Conservation (phyloP, 371 early-diverging fungal species). For the Conidiobolus incongruus region DNA sequence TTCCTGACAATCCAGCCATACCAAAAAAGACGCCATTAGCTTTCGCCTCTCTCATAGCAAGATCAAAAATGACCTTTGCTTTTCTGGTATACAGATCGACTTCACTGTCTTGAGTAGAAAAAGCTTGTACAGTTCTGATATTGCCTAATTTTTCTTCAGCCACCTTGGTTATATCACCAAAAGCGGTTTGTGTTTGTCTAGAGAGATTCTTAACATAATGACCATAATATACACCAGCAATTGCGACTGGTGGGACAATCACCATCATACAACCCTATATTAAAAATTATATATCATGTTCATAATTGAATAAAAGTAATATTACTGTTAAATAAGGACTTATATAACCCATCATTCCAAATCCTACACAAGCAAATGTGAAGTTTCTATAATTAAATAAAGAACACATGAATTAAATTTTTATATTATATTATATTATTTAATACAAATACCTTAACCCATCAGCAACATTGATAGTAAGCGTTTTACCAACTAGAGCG, state of each 20-base stretch:
- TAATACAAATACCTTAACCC: slow-evolving; percentile 25
- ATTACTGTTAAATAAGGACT: slow-evolving; percentile 11
- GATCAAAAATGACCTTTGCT: slow-evolving; percentile 25
- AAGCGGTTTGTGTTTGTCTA: slow-evolving; percentile 37
- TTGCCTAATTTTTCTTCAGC: slow-evolving; percentile 47
- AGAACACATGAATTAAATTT: not conserved
- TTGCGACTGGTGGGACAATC: slow-evolving; percentile 50
- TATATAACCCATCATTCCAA: slow-evolving; percentile 47
- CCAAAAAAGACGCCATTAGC: slow-evolving; percentile 56
- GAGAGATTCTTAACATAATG: slow-evolving; percentile 38
- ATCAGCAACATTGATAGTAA: slow-evolving; percentile 57
- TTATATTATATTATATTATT: not conserved
- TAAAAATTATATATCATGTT: not conserved
- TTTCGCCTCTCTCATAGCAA: slow-evolving; percentile 40
- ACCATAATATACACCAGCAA: slow-evolving; percentile 49
- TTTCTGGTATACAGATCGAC: slow-evolving; percentile 20
- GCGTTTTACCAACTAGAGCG: slow-evolving; percentile 46
- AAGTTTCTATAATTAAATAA: slow-evolving; percentile 11
- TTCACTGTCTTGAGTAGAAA: slow-evolving; percentile 34
- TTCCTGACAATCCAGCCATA: slow-evolving; percentile 49
- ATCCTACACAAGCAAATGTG: slow-evolving; percentile 27
- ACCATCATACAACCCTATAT: slow-evolving; percentile 31
- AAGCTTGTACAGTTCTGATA: slow-evolving; percentile 55
- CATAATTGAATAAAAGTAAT: not conserved
- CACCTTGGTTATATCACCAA: slow-evolving; percentile 45